Evolutionary conservation across 23 red algal species (phyloP), one percentile per base, ranked within the genome.

Genomic region (Agarophyton chilense): DNA sequence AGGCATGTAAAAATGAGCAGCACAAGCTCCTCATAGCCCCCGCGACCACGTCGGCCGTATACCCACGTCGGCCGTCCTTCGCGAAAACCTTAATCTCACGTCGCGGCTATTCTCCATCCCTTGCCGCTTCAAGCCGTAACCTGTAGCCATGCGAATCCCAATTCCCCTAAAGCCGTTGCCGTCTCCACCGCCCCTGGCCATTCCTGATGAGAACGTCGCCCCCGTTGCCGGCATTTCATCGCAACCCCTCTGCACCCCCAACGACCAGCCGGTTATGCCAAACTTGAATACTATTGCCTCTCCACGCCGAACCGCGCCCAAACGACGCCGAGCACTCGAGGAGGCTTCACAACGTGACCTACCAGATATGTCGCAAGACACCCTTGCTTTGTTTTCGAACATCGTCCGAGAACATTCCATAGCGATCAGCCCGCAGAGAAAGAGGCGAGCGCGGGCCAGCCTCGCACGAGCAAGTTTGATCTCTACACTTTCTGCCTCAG

Each of bases 351-450:
- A 80, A 41, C 51, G 85, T 10, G 85, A 89, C 39, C 72, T 94
- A 4, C 91, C 91, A 13, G 81, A 94, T 55, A 87, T 96, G 87
- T 92, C 87, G 17, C 94, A 96, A 49, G 94, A 96, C 49, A 96
- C 94, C 51, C 79, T 91, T 26, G 79, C 67, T 0, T 54, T 96
- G 21, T 88, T 96, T 26, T 73, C 73, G 1, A 65, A 68, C 33
- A 54, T 81, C 34, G 93, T 95, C 14, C 76, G 51, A 29, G 93
- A 81, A 68, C 84, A 79, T 47, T 62, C 36, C 25, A 42, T 17
- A 3, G 81, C 58, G 72, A 39, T 21, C 41, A 66, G 51, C 26
- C 62, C 54, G 22, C 66, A 43, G 16, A n/a, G 64, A 13, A 28
- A 60, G 79, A 26, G 51, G 31, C 39, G 18, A 36, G 71, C 26